Percentiles rank a stretch among this genome's conserved stretches.
These are phyloP conservation scores for Pyrrhoderma lamaoense DNA, from an alignment of 1,284 basidiomycete species.

Conservation along the genomic window DNA sequence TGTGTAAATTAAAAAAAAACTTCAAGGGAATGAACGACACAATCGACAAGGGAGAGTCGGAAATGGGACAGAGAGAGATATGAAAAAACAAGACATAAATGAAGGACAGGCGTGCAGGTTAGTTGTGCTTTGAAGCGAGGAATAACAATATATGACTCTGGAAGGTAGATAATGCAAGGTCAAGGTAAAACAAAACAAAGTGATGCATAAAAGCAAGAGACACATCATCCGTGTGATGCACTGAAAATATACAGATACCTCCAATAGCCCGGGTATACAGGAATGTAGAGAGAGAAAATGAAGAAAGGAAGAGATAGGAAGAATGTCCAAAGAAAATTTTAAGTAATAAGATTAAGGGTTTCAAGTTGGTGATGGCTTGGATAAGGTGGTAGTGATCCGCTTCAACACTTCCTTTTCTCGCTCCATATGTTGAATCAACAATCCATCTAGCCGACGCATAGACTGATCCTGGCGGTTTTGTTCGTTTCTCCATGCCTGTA, in stretches of 20 bases:
- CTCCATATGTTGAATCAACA: constrained; percentile 69
- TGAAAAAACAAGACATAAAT: not conserved
- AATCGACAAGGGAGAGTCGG: not conserved
- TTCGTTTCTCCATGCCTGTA: constrained; percentile 6
- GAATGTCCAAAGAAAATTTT: constrained; percentile 1
- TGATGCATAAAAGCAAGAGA: constrained; percentile 1
- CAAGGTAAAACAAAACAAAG: not conserved
- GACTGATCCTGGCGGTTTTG: constrained; percentile 45
- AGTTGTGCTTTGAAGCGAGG: not conserved
- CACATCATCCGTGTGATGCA: not conserved
- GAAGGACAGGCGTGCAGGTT: constrained; percentile 5
- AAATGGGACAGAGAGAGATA: constrained; percentile 5
- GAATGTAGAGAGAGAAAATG: not conserved
- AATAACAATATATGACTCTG: constrained; percentile 2
- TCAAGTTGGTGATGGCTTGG: constrained; percentile 23
- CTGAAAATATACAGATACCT: constrained; percentile 13
- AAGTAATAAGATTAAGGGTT: not conserved
- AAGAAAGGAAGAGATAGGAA: not conserved
- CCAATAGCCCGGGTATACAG: constrained; percentile 17
- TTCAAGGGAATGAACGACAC: constrained; percentile 12
- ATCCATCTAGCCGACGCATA: constrained; percentile 57
- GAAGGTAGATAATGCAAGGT: not conserved
- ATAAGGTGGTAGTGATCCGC: constrained; percentile 49
- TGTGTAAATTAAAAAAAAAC: constrained; percentile 18
- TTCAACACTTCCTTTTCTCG: constrained; percentile 60